Evolutionary conservation across 805 yeast species (phyloP).

Genomic region (Isabelozyma gotoi): DNA sequence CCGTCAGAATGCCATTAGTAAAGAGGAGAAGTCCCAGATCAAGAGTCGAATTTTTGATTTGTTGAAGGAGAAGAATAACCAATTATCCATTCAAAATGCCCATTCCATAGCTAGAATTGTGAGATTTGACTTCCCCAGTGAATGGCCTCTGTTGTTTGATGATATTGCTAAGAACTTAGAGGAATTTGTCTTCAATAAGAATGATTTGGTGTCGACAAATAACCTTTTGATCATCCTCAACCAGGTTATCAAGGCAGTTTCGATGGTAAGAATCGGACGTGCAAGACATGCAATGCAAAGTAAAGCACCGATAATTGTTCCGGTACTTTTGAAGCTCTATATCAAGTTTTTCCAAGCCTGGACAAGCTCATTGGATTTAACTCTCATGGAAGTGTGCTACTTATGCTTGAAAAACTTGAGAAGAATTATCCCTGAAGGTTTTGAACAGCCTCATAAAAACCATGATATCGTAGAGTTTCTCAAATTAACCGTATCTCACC

Average conservation of each 20-base stretch:
- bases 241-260: slow-evolving; percentile 72
- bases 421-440: slow-evolving; percentile 74
- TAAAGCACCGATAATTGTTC: slow-evolving; percentile 63
- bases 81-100: slow-evolving; percentile 79
- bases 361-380: slow-evolving; percentile 50
- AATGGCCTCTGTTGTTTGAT: slow-evolving; percentile 83
- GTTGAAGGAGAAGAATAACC: slow-evolving; percentile 69
- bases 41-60: slow-evolving; percentile 56
- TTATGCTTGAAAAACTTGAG: slow-evolving; percentile 72
- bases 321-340: slow-evolving; percentile 61
- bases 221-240: slow-evolving; percentile 68
- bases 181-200: slow-evolving; percentile 37
- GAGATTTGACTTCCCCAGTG: slow-evolving; percentile 80
- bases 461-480: slow-evolving; percentile 61
- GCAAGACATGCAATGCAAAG: slow-evolving; percentile 75
- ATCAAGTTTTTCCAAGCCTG: slow-evolving; percentile 59
- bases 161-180: slow-evolving; percentile 50
- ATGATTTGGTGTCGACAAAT: slow-evolving; percentile 53
- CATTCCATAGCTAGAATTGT: slow-evolving; percentile 77
- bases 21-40: slow-evolving; percentile 71
- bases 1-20: slow-evolving; percentile 47
- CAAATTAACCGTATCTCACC: slow-evolving; percentile 53
- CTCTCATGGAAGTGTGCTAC: slow-evolving; percentile 73
- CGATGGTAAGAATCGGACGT: slow-evolving; percentile 80
- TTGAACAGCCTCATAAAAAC: slow-evolving; percentile 64